Evolutionary conservation across 495 filamentous ascomycete genomes (phyloP), one percentile per base, ranked within the genome.

Genomic region (Aspergillus funiculosus): DNA sequence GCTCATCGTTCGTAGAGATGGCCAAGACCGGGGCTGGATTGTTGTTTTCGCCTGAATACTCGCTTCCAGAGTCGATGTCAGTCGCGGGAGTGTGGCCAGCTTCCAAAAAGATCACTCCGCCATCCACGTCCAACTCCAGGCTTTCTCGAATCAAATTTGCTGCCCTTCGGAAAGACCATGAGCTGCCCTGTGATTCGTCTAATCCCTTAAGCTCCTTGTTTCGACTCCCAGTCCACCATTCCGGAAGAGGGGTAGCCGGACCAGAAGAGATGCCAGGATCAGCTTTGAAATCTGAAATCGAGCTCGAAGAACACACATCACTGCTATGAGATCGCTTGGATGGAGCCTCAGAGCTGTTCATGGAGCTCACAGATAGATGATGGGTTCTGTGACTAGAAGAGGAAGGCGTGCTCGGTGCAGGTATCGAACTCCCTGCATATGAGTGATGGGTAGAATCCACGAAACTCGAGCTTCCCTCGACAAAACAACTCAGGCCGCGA

Each of bases 401-500:
- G 1, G 63, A 39, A 10, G 60, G 54, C 3, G 63, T 59, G 6
- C 51, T 48, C 8, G 62, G 63, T 4, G 24, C 37, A 6, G 50
- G 46, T 0, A 48, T 46, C 17, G 39, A 46, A 29, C 61, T 68
- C 13, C 54, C 50, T 2, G 60, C 46, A 11, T 55, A 56, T 0
- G 65, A 64, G 1, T 47, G 50, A 29, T 63, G 55, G 1, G 49
- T 26, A n/a, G 54, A 55, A 15, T 72, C 64, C 15, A 71, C 59
- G 13, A 73, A 69, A 39, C 64, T 71, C 8, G 67, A 70, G 49
- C 67, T 71, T 6, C 69, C 69, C 43, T 84, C 79, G 1, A 83
- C 79, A 57, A 86, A 86, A 30, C 68, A 76, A 27, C 78, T 81
- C 27, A 87, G 57, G 5, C 80, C 80, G 10, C 69, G 66, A 9